These are phyloP conservation scores for Zasmidium cellare DNA, from an alignment of 2,329 filamentous ascomycete genomes.

Conservation along the genomic window DNA sequence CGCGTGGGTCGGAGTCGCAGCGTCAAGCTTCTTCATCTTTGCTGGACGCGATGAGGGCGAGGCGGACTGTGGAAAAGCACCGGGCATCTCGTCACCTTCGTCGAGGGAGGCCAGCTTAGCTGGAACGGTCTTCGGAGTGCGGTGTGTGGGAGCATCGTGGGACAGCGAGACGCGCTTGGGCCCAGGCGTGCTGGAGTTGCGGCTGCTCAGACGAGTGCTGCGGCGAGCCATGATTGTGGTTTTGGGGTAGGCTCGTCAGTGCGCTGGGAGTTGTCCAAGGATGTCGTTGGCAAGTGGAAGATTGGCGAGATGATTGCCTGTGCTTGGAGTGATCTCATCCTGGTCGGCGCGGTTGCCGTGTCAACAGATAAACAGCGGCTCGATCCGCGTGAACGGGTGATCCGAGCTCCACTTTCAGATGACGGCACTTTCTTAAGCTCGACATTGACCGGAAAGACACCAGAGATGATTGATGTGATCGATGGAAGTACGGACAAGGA, in stretches of 20 bases:
- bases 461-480: too few relatives aligned
- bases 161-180: constrained; percentile 37
- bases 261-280: background rate
- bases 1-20: constrained; percentile 61
- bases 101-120: constrained; percentile 46
- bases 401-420: too few relatives aligned
- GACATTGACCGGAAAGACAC: too few relatives aligned
- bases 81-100: constrained; percentile 46
- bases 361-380: too few relatives aligned
- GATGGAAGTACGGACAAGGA: too few relatives aligned
- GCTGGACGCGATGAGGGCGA: constrained; percentile 20
- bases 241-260: background rate
- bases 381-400: too few relatives aligned
- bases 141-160: constrained; percentile 29
- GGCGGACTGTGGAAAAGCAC: constrained; percentile 33
- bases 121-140: constrained; percentile 34
- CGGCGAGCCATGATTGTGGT: constrained; percentile 33
- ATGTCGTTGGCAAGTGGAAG: background rate
- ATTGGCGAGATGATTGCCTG: background rate
- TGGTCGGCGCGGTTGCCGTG: too few relatives aligned
- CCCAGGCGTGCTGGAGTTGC: constrained; percentile 33
- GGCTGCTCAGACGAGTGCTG: constrained; percentile 32
- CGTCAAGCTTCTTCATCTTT: constrained; percentile 18
- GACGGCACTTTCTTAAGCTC: too few relatives aligned
- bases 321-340: background rate